Evolutionary conservation across 2,329 filamentous ascomycete genomes (phyloP).

Genomic region (Canariomyces notabilis): DNA sequence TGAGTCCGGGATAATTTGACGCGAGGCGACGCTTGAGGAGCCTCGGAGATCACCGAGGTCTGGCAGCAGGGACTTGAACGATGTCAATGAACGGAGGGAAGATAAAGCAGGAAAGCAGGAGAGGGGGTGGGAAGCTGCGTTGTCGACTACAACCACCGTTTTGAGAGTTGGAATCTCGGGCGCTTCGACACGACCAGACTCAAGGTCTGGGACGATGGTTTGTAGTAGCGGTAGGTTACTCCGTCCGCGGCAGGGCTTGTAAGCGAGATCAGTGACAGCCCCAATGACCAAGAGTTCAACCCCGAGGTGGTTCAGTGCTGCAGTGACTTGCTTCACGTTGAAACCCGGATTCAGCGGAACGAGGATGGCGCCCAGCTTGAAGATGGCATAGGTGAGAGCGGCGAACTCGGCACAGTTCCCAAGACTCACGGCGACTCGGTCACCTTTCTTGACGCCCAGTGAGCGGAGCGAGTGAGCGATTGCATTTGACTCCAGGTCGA

Average conservation of each 20-base stretch:
- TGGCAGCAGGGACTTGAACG: slow-evolving; percentile 39
- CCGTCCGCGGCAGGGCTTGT: slow-evolving; percentile 50
- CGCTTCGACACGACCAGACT: slow-evolving; percentile 32
- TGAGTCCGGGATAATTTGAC: slow-evolving; percentile 38
- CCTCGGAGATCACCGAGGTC: slow-evolving; percentile 13
- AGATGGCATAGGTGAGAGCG: slow-evolving; percentile 79
- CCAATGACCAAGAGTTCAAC: slow-evolving; percentile 74
- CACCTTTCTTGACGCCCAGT: slow-evolving; percentile 72
- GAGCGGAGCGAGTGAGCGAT: slow-evolving; percentile 66
- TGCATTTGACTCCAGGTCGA: slow-evolving; percentile 72
- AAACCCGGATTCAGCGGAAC: slow-evolving; percentile 93
- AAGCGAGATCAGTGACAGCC: slow-evolving; percentile 80
- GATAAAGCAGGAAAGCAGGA: slow-evolving; percentile 41
- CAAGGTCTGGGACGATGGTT: slow-evolving; percentile 41
- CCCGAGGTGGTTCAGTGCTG: slow-evolving; percentile 71
- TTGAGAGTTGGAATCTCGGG: slow-evolving; percentile 62
- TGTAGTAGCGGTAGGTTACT: slow-evolving; percentile 47
- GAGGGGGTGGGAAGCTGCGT: slow-evolving; percentile 49
- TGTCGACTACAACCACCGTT: slow-evolving; percentile 73
- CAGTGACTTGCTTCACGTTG: slow-evolving; percentile 69
- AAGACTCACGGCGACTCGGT: slow-evolving; percentile 78
- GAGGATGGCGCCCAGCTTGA: slow-evolving; percentile 89
- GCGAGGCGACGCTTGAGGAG: slow-evolving; percentile 23
- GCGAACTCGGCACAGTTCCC: slow-evolving; percentile 84
- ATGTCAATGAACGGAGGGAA: slow-evolving; percentile 38